These are phyloP conservation scores for Leucosporidium creatinivorum DNA, from an alignment of 768 basidiomycete genomes.

Conservation along the genomic window DNA sequence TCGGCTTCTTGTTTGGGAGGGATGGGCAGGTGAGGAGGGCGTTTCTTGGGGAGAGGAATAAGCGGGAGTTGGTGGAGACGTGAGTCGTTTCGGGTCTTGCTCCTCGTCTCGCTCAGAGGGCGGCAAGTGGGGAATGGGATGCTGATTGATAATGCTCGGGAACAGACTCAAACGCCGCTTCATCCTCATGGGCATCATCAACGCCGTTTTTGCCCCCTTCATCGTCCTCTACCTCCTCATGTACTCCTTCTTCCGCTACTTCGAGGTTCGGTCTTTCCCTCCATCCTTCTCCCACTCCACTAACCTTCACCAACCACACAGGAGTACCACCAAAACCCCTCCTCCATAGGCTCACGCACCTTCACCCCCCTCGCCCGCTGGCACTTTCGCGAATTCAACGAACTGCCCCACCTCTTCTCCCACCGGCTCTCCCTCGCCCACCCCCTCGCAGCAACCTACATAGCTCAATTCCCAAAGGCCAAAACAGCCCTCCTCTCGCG, in stretches of 20 bases:
- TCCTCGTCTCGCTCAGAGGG: no score
- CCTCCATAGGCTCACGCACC: constrained; percentile 79
- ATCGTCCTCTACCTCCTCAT: constrained; percentile 92
- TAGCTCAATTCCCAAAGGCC: constrained; percentile 96
- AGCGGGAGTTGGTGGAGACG: constrained; percentile 72
- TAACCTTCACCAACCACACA: constrained; percentile 40
- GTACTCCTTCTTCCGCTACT: constrained; percentile 99
- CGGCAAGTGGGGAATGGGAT: no score
- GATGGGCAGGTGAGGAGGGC: constrained; percentile 82
- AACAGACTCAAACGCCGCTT: constrained; percentile 71
- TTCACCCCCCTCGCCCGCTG: constrained; percentile 94
- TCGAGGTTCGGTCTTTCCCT: constrained; percentile 58
- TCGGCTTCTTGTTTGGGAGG: constrained; percentile 90
- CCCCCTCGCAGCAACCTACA: constrained; percentile 84
- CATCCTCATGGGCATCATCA: constrained; percentile 93
- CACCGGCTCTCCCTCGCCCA: constrained; percentile 81
- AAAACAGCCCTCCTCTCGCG: constrained; percentile 81
- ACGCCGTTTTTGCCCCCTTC: constrained; percentile 91
- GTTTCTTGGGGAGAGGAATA: constrained; percentile 78
- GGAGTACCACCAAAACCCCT: constrained; percentile 99
- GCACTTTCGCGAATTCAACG: constrained; percentile 99
- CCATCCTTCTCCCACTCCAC: not conserved
- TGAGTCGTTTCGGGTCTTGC: constrained; percentile 50
- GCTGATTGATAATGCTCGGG: no score
- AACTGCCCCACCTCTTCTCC: constrained; percentile 85